Percentiles rank a stretch among this genome's conserved stretches.
Conservation (phyloP, 139 green algal species). For the Picochlorum sp. region DNA sequence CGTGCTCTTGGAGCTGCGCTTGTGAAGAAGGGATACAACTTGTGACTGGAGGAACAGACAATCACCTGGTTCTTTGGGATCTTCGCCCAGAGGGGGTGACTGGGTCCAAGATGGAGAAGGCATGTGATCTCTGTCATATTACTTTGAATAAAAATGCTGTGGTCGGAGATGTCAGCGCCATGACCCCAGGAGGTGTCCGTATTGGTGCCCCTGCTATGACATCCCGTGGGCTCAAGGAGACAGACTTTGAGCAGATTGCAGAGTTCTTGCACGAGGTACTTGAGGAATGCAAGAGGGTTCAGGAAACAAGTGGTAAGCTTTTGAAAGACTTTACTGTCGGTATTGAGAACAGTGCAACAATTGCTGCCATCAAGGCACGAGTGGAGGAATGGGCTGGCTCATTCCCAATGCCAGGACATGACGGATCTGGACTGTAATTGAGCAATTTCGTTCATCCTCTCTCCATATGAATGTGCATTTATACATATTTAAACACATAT, state of each 20-base stretch:
- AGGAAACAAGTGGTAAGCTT: slow-evolving; percentile 32
- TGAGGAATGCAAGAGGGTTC: slow-evolving; percentile 65
- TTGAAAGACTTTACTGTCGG: slow-evolving; percentile 18
- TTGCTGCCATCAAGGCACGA: slow-evolving; percentile 29
- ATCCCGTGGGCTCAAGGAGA: slow-evolving; percentile 50
- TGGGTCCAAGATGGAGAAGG: slow-evolving; percentile 78
- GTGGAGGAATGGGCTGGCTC: slow-evolving; percentile 42
- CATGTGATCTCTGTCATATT: slow-evolving; percentile 78
- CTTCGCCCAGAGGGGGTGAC: slow-evolving; percentile 68
- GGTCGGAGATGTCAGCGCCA: slow-evolving; percentile 67
- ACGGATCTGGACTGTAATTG: slow-evolving; percentile 22
- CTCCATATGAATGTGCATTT: background rate
- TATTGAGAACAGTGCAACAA: slow-evolving; percentile 24
- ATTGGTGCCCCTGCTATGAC: slow-evolving; percentile 83
- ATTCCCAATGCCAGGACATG: slow-evolving; percentile 57
- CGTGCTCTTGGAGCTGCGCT: slow-evolving; percentile 51
- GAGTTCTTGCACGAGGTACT: slow-evolving; percentile 57
- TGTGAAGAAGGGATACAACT: slow-evolving; percentile 61
- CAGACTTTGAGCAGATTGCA: slow-evolving; percentile 14
- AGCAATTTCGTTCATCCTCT: background rate
- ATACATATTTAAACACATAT: background rate
- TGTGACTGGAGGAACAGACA: slow-evolving; percentile 77
- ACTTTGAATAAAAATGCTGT: slow-evolving; percentile 91
- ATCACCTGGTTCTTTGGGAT: slow-evolving; percentile 86
- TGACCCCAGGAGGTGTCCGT: slow-evolving; percentile 71